phyloP scores from a whole-genome alignment of 2,329 filamentous ascomycete genomes.

The Aspergillus viridinutans region DNA sequence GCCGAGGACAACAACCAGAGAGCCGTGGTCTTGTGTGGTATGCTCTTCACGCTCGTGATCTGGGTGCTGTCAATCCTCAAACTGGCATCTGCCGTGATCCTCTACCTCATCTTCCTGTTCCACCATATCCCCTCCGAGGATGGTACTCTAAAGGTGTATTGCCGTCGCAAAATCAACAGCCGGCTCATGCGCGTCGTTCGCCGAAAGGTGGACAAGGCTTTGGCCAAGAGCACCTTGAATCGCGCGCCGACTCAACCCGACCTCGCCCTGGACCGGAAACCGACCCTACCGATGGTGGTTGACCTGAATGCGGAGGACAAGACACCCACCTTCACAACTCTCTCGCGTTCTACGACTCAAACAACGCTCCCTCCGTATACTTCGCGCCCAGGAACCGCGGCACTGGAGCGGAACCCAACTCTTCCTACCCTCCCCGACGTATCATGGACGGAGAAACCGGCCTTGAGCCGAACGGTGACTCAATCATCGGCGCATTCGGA shows the following conservation, averaged over 20 bases:
- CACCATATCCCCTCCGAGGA: conserved; percentile 83
- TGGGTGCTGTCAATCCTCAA: conserved; percentile 78
- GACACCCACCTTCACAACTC: conserved; percentile 21
- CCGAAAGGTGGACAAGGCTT: conserved; percentile 79
- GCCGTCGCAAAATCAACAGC: conserved; percentile 84
- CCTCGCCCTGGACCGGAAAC: conserved; percentile 30
- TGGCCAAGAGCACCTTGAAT: conserved; percentile 69
- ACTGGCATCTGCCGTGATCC: conserved; percentile 67
- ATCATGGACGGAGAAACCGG: conserved; percentile 31
- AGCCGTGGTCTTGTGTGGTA: conserved; percentile 77
- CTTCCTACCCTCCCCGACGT: conserved; percentile 38
- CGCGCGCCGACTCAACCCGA: conserved; percentile 45
- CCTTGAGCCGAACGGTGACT: conserved; percentile 41
- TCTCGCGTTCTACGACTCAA: conserved; percentile 48
- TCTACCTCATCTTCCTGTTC: conserved; percentile 87
- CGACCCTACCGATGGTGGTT: conserved; percentile 60
- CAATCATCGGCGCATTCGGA: conserved; percentile 49
- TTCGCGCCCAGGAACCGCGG: conserved; percentile 56
- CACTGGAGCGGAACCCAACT: conserved; percentile 21
- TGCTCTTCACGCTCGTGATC: conserved; percentile 86
- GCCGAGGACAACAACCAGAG: conserved; percentile 71
- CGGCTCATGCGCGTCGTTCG: conserved; percentile 79
- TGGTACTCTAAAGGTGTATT: conserved; percentile 77
- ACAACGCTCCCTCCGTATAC: conserved; percentile 62
- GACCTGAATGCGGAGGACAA: conserved; percentile 45